These are phyloP conservation scores for Linderniella brevidens DNA, from an alignment of 257 asterid genomes.

Conservation along the genomic window DNA sequence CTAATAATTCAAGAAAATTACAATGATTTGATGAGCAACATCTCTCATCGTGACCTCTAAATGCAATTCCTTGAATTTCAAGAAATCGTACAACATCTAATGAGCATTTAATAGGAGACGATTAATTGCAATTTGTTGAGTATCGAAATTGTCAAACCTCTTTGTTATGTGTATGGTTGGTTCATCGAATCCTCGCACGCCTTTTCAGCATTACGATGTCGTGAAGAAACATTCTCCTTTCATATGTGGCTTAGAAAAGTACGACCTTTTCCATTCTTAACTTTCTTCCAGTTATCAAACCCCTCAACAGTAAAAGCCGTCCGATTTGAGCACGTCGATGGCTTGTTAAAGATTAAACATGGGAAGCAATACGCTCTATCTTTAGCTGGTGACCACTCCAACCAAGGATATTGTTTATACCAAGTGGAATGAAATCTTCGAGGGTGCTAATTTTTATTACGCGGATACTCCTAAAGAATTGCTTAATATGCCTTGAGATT, in stretches of 20 bases:
- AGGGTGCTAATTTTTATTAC: too few relatives aligned
- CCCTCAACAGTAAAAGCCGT: background rate
- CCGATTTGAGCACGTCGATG: background rate
- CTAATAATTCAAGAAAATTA: background rate
- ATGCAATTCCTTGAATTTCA: background rate
- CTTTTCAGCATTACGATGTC: background rate
- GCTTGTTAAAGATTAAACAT: background rate
- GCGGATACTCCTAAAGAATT: too few relatives aligned
- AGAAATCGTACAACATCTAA: background rate
- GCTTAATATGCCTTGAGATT: too few relatives aligned
- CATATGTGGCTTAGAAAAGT: background rate
- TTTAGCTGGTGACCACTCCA: too few relatives aligned
- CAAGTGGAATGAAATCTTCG: too few relatives aligned
- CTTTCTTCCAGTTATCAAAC: background rate
- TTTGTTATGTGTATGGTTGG: background rate
- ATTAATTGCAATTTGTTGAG: background rate
- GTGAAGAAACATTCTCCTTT: background rate
- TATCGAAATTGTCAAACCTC: background rate
- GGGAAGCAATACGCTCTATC: constrained; percentile 1
- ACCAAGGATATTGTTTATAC: too few relatives aligned
- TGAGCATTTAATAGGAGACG: background rate
- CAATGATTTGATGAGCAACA: background rate
- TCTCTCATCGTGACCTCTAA: constrained; percentile 1
- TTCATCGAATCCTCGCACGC: background rate
- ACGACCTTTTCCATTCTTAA: background rate